Conservation (phyloP, 2,329 filamentous ascomycete species). For the Ascocoryne sarcoides region DNA sequence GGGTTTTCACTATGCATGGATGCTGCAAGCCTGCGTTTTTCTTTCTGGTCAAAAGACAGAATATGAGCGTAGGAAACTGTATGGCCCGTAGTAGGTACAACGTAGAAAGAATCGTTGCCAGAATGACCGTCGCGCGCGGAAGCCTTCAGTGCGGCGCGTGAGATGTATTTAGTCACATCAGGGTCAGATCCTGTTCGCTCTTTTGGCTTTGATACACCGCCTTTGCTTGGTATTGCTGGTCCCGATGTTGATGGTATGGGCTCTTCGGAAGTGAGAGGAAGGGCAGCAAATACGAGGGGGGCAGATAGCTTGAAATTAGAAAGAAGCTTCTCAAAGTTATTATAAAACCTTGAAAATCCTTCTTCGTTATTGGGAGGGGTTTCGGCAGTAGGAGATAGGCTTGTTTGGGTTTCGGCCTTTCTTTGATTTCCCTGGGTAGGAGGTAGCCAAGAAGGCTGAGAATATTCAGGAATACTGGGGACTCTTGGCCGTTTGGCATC, state of each 20-base stretch:
- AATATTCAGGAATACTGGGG: slow-evolving; percentile 41
- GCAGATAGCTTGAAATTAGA: slow-evolving; percentile 85
- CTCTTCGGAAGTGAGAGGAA: slow-evolving; percentile 59
- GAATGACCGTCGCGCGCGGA: slow-evolving; percentile 60
- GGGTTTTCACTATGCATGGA: slow-evolving; percentile 34
- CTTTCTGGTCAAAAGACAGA: slow-evolving; percentile 59
- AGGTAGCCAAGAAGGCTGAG: slow-evolving; percentile 46
- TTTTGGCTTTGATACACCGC: slow-evolving; percentile 10
- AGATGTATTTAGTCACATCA: slow-evolving; percentile 77
- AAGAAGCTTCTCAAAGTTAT: slow-evolving; percentile 79
- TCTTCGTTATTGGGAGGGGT: slow-evolving; percentile 45
- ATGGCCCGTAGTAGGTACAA: slow-evolving; percentile 84
- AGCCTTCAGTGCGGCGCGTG: slow-evolving; percentile 72
- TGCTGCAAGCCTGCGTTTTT: slow-evolving; percentile 50
- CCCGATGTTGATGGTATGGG: slow-evolving; percentile 29
- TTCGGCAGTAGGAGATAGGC: slow-evolving; percentile 28
- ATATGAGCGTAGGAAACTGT: slow-evolving; percentile 93
- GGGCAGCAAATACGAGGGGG: slow-evolving; percentile 82
- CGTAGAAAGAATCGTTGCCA: slow-evolving; percentile 74
- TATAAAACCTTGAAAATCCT: slow-evolving; percentile 86
- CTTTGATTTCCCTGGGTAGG: slow-evolving; percentile 30
- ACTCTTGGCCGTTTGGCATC: slow-evolving; percentile 44
- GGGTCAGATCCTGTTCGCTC: slow-evolving; percentile 44
- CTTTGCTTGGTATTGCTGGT: slow-evolving; percentile 31
- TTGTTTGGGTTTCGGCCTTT: slow-evolving; percentile 22